Percentiles rank a stretch among this genome's conserved stretches.
Conservation (phyloP, 371 early-diverging fungal genomes). For the Sporodiniella umbellata region DNA sequence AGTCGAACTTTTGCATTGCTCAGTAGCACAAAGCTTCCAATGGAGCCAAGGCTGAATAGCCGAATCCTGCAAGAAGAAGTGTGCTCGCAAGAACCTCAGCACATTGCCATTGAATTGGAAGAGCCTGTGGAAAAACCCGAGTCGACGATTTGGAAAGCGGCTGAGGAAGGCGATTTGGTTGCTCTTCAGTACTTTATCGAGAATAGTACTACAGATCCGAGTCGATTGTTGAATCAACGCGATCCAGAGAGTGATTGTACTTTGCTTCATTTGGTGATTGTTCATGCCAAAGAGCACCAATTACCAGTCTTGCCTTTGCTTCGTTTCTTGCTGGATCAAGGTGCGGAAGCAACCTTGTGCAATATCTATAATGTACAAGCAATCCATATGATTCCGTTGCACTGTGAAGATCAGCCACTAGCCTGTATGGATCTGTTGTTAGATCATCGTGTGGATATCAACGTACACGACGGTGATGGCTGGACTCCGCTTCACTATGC, state of each 20-base stretch:
- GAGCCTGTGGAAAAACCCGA: constrained; percentile 3
- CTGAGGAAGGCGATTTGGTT: constrained; percentile 15
- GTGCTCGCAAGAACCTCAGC: background rate
- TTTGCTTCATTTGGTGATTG: constrained; percentile 35
- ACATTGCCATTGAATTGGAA: background rate
- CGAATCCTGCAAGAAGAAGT: background rate
- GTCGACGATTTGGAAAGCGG: constrained; percentile 27
- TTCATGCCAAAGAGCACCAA: constrained; percentile 12
- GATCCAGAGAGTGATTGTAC: constrained; percentile 51
- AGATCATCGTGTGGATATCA: constrained; percentile 41
- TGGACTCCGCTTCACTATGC: constrained; percentile 80
- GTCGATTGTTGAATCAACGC: constrained; percentile 44
- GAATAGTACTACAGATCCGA: constrained; percentile 7
- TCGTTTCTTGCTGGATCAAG: constrained; percentile 39
- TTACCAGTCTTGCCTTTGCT: constrained; percentile 26
- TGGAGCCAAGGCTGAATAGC: background rate
- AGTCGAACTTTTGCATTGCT: constrained; percentile 20
- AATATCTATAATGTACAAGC: constrained; percentile 35
- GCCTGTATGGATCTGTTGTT: constrained; percentile 28
- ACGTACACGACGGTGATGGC: constrained; percentile 66
- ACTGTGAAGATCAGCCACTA: constrained; percentile 31
- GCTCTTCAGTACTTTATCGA: constrained; percentile 12
- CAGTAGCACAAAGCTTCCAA: constrained; percentile 22
- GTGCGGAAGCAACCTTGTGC: constrained; percentile 48
- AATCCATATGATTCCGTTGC: constrained; percentile 35